Evolutionary conservation across 768 basidiomycete genomes (phyloP), one percentile per base, ranked within the genome.

Genomic region (Xerocomellus chrysenteron): DNA sequence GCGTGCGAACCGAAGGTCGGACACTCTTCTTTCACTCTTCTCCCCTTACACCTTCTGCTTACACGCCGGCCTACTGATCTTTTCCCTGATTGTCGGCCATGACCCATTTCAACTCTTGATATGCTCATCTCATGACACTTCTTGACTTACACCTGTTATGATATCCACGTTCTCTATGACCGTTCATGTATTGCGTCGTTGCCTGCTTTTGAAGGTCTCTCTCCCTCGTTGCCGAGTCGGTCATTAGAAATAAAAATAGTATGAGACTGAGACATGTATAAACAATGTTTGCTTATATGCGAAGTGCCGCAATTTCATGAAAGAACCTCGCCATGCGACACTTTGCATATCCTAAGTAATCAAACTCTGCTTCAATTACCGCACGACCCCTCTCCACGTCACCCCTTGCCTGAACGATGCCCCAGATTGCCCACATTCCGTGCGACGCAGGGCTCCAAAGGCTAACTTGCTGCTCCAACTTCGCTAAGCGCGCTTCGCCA

Each of bases 371-470:
- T 61, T 84, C 80, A 37, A 14, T 36, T 72, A 75, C 44, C 79
- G 17, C 16, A 16, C 42, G 80, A 40, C 78, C 76, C 17, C 73
- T 79, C 63, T 87, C 81, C 8, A 92, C 59, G 62, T 87, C 82
- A 62, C 92, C 90, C 59, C 83, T 82, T 7, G 92, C 93, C 72
- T 96, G 94, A 5, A 98, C 85, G 60, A 98, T 79, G 9, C 91
- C 94, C 97, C 97, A 99, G 43, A 98, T 75, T 8, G 90, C 86
- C 94, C 96, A 98, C 82, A 89, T 87, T 13, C 83, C 94, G 64
- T 94, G 92, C 21, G 89, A 89, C 5, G 92, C 87, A 12, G 95
- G 90, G 63, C 90, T 88, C 97, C 97, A 99, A 11, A 85, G 77
- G 44, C 75, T 79, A 37, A 98, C 92, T 69, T 95, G 90, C 33